Evolutionary conservation across 2,329 filamentous ascomycete genomes (phyloP), one percentile per base, ranked within the genome.

Genomic region (Penicillium janthinellum): DNA sequence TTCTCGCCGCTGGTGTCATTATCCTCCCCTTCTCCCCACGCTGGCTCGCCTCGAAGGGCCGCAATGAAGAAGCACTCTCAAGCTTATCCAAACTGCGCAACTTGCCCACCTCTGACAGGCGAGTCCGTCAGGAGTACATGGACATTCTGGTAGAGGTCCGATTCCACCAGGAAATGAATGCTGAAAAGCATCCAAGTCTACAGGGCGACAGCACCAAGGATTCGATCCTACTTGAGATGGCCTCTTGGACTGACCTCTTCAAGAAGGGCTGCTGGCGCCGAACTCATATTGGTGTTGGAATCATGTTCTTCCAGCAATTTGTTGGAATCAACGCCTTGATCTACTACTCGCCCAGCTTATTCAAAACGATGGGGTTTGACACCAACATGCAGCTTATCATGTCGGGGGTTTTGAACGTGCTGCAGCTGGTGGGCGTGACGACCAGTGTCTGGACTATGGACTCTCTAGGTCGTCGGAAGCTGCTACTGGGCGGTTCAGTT

Each of bases 311-410:
- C 68, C 84, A 86, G 57, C 83, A 84, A 69, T 82, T 83, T 48
- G 73, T 79, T 5, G 82, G 82, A 0, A 82, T 85, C 69, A 85
- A 84, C 60, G 81, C 85, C 1, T 79, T 88, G 1, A 78, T 77
- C 22, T 87, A 87, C 74, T 88, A 87, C 71, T 84, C 84, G 25
- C 84, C 85, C 0, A 84, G 85, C 14, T 77, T 88, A 0, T 88
- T 88, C 68, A 69, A 82, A 62, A 78, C 76, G 1, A 80, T 82
- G 73, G 79, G 79, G 7, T 68, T 82, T 28, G 69, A 77, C 52
- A 70, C 72, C 41, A 70, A 78, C 45, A 79, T 80, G 75, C 81
- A 81, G 48, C 73, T 87, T 0, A 77, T 84, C 10, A 79, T 86
- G 75, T 78, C 79, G 5, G 83, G 84, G n/a, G 73, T 82, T 6